These are phyloP conservation scores for Coniochaeta sp. DNA, from an alignment of 2,329 filamentous ascomycete species.

Conservation along the genomic window DNA sequence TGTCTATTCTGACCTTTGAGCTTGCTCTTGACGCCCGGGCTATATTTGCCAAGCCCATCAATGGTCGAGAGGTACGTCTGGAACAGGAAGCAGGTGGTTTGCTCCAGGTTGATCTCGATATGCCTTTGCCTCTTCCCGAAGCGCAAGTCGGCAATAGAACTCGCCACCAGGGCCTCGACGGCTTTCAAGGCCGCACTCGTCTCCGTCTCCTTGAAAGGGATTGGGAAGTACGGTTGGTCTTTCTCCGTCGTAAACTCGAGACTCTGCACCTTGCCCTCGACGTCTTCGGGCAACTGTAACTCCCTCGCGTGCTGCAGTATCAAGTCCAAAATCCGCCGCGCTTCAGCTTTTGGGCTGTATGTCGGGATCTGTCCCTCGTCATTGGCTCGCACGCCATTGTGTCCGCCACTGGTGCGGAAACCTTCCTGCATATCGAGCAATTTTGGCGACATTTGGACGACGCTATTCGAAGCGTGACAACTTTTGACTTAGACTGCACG, in stretches of 20 bases:
- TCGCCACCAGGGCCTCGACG: constrained; percentile 50
- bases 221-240: constrained; percentile 28
- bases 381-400: neutral
- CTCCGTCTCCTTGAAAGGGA: constrained; percentile 32
- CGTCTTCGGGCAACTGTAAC: neutral
- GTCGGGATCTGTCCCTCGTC: neutral
- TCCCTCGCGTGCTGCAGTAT: neutral
- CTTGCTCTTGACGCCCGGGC: constrained; percentile 38
- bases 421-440: neutral
- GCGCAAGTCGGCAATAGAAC: constrained; percentile 48
- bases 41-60: constrained; percentile 40
- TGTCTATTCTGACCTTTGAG: constrained; percentile 15
- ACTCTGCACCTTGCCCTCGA: constrained; percentile 6
- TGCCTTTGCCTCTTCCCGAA: constrained; percentile 31
- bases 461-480: too few relatives aligned
- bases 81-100: constrained; percentile 51
- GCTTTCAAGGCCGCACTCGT: constrained; percentile 44
- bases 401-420: neutral
- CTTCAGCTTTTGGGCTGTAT: neutral
- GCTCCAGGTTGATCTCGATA: constrained; percentile 44
- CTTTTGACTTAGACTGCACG: too few relatives aligned
- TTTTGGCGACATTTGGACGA: neutral
- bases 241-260: constrained; percentile 23
- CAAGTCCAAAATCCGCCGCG: neutral
- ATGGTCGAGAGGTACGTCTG: constrained; percentile 51